Evolutionary conservation across 371 early-diverging fungal species (phyloP).

Genomic region (Phascolomyces articulosus): DNA sequence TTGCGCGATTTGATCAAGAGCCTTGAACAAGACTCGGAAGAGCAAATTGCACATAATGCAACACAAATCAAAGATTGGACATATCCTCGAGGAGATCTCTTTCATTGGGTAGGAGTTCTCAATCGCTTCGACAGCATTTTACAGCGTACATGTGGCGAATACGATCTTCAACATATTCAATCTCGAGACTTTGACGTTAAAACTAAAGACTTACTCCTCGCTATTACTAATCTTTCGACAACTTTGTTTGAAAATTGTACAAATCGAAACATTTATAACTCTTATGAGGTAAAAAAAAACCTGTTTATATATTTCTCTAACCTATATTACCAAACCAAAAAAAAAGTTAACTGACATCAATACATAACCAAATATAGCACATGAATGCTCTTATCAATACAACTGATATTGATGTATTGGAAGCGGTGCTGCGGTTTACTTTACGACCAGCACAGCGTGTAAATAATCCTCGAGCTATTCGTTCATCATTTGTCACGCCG

Average conservation of each 20-base stretch:
- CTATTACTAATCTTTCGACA: constrained; percentile 77
- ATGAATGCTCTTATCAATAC: constrained; percentile 72
- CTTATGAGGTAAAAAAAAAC: constrained; percentile 76
- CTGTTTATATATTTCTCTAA: too few relatives aligned
- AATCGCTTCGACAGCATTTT: constrained; percentile 91
- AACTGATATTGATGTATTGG: constrained; percentile 75
- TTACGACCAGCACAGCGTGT: constrained; percentile 85
- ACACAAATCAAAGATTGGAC: constrained; percentile 67
- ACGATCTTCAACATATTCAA: constrained; percentile 68
- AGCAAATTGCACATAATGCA: constrained; percentile 57
- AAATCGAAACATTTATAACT: constrained; percentile 91
- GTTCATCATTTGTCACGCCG: constrained; percentile 64
- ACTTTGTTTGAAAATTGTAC: constrained; percentile 92
- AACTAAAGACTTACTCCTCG: constrained; percentile 64
- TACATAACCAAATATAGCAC: constrained; percentile 52
- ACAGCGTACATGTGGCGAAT: constrained; percentile 62
- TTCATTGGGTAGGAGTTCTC: constrained; percentile 92
- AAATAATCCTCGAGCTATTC: constrained; percentile 70
- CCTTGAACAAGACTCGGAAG: constrained; percentile 57
- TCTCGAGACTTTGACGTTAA: constrained; percentile 53
- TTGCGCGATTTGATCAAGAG: constrained; percentile 59
- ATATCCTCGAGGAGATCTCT: constrained; percentile 89
- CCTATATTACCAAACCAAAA: too few relatives aligned
- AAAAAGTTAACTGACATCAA: background rate
- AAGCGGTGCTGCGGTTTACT: constrained; percentile 72